Base-by-base conservation (phyloP, 2,329 filamentous ascomycete species). In the Diplodia corticola region DNA sequence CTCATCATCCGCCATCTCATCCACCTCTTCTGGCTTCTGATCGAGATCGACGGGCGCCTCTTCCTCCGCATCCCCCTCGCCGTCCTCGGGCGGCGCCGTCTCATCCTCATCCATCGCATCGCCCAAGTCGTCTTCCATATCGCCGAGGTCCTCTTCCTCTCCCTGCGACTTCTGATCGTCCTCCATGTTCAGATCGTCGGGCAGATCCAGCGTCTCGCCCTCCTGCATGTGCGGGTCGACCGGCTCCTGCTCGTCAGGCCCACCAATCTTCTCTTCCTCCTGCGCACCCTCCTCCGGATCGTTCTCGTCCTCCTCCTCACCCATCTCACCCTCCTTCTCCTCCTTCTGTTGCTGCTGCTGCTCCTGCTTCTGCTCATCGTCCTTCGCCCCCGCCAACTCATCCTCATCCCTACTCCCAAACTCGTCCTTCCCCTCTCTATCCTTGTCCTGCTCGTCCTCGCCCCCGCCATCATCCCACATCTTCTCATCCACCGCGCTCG, bases 401-500 rank as follows among this genome's bases (percentile, higher is more conserved):
- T 83, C 77, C 33, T 82, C 74, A 26, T 79, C 84, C 78, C 71
- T 82, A 70, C 79, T 86, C 71, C 79, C 81, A 50, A 80, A 74
- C 49, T 76, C 77, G 12, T 81, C 85, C 64, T 93, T 88, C 5
- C 88, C 89, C 73, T 92, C 83, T 73, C 92, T 90, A 51, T 97
- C 91, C 71, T 95, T 95, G 55, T 94, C 90, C 1, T 91, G 88
- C 55, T 93, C 88, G 51, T 93, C 85, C 55, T 89, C 84, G 50
- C 92, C 89, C 44, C 81, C 80, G 53, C 89, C 88, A 46, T 93
- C 93, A 78, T 99, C 93, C 95, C 95, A 99, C 86, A 98, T 93
- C 83, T 98, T 99, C 80, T 99, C 96, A 75, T 99, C 96, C 1
- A 98, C 91, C 22, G 94, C 91, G 17, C 88, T 91, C 13, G 92